These are phyloP conservation scores for Dicorynia guianensis DNA, from an alignment of 306 rosid genomes.

Conservation along the genomic window DNA sequence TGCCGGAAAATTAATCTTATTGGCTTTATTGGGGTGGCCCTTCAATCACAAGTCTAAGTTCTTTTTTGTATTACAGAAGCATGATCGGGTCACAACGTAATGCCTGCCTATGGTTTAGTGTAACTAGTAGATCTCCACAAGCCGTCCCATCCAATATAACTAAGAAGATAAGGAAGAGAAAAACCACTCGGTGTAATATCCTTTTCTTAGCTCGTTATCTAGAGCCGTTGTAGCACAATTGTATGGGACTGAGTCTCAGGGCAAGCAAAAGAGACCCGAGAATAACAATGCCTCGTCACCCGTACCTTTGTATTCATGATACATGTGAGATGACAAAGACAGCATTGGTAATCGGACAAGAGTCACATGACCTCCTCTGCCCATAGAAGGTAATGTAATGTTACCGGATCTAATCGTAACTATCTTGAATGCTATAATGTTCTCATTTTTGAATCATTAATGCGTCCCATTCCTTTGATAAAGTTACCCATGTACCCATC, in stretches of 20 bases:
- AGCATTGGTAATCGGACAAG: background rate
- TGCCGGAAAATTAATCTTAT: conserved; percentile 20
- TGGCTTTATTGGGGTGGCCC: conserved; percentile 13
- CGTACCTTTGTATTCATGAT: no score
- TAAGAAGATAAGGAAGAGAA: conserved; percentile 26
- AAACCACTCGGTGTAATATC: background rate
- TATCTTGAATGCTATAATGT: conserved; percentile 11
- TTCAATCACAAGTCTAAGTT: background rate
- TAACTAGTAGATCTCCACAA: background rate
- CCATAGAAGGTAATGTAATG: conserved; percentile 1
- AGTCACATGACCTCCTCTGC: background rate
- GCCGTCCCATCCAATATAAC: background rate
- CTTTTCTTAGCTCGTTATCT: background rate
- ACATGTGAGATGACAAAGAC: no score
- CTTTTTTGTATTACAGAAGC: conserved; percentile 18
- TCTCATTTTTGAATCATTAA: conserved; percentile 15
- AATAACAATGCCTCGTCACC: no score
- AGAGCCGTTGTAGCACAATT: background rate
- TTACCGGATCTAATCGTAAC: background rate
- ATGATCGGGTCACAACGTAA: background rate
- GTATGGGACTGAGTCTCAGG: background rate
- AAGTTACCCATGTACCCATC: background rate
- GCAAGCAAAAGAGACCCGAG: no score
- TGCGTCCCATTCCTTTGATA: conserved; percentile 4
- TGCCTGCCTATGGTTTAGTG: background rate